Evolutionary conservation across 2,329 filamentous ascomycete species (phyloP), one percentile per base, ranked within the genome.

Genomic region (Waltergamsia citrina): DNA sequence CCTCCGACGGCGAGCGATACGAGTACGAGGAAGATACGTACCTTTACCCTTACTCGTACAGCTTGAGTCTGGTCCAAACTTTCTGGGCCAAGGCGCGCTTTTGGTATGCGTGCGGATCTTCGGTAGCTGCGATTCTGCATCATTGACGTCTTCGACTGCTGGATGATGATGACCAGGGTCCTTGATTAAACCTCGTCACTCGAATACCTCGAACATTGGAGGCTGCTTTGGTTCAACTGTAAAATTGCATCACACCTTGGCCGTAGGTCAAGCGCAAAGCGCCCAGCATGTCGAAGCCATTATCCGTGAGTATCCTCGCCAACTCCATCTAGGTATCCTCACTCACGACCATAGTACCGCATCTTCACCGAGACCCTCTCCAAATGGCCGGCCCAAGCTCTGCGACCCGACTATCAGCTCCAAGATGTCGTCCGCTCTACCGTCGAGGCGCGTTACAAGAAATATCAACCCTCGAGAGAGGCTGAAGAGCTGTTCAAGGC

Each of bases 341-440:
- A 46, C 23, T 4, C 11, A 7, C 24, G 4, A 29, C 7, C 18
- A 4, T 33, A 62, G 58, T 50, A 51, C 42, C 54, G 52, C 38
- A 49, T 59, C 30, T 60, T 59, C 46, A 44, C 49, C 32, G 56
- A 59, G 37, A 54, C 50, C 42, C 54, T 61, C 35, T 59, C 66
- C 37, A 64, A 65, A 41, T 83, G 78, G 78, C 78, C 78, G 29
- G 69, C 71, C 46, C 77, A 81, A 47, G 60, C 62, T 38, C 63
- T 82, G 29, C 74, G 78, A 1, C 77, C 77, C 7, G 67, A 77
- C 38, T 64, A 70, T 50, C 74, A 80, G 51, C 66, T 82, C 43
- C 72, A 72, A 46, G 65, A 74, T 42, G 63, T 72, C 22, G 56
- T 81, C 32, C 48, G 49, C 38, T 54, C 54, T 38, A 45, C 48